Conservation (phyloP, 768 basidiomycete species). For the Amanita subjunquillea region DNA sequence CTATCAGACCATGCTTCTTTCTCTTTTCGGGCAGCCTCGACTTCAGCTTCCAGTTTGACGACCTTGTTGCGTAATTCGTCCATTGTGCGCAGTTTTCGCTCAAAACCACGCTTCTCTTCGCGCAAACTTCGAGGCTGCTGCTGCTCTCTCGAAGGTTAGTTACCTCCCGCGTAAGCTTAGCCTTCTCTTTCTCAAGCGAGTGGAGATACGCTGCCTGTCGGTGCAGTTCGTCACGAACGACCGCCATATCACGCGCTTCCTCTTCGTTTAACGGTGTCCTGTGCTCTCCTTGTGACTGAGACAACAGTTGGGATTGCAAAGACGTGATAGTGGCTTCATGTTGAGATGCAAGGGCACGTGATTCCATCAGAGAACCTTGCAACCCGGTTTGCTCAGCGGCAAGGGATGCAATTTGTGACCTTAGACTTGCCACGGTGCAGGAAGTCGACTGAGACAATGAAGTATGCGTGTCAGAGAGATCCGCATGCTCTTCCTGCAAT, state of each 20-base stretch:
- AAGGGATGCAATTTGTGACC: constrained; percentile 39
- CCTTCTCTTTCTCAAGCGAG: constrained; percentile 48
- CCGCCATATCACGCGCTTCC: constrained; percentile 46
- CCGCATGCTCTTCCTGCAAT: constrained; percentile 48
- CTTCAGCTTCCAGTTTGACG: constrained; percentile 50
- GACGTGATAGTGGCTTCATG: constrained; percentile 2
- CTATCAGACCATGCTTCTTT: constrained; percentile 41
- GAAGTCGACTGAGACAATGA: constrained; percentile 34
- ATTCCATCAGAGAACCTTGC: constrained; percentile 24
- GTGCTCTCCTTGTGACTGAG: constrained; percentile 39
- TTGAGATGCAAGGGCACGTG: not conserved
- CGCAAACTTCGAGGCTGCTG: constrained; percentile 59
- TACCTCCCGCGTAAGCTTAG: constrained; percentile 44
- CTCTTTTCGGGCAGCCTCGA: constrained; percentile 49
- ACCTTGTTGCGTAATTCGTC: constrained; percentile 49
- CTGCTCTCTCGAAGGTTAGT: constrained; percentile 40
- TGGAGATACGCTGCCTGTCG: constrained; percentile 55
- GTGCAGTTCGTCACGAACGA: constrained; percentile 60
- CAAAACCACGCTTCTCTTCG: constrained; percentile 63
- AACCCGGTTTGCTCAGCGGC: constrained; percentile 28
- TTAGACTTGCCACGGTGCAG: constrained; percentile 40
- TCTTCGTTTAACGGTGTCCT: constrained; percentile 23
- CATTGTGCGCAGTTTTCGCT: constrained; percentile 36
- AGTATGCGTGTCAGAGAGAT: constrained; percentile 48
- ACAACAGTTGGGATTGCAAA: constrained; percentile 24